A percentile compares a stretch with the other conserved stretches of the same genome.
These are phyloP conservation scores for Cenococcum geophilum DNA, from an alignment of 495 filamentous ascomycete genomes.

Conservation along the genomic window DNA sequence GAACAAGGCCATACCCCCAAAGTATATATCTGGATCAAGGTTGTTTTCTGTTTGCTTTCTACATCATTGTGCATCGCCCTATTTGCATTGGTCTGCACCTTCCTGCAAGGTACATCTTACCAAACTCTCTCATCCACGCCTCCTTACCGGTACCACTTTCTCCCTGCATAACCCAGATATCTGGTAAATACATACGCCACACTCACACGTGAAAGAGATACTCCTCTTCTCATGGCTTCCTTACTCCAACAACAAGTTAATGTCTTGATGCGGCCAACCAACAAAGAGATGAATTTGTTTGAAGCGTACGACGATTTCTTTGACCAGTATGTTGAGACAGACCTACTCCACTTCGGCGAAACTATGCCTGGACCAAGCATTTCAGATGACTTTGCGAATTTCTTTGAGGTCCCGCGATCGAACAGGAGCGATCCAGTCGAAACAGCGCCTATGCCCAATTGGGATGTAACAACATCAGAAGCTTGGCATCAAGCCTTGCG, in stretches of 20 bases:
- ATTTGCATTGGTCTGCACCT: slow-evolving; percentile 11
- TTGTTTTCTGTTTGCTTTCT: slow-evolving; percentile 28
- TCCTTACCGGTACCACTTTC: slow-evolving; percentile 9
- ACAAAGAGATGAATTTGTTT: slow-evolving; percentile 38
- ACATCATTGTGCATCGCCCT: slow-evolving; percentile 21
- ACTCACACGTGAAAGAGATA: slow-evolving; percentile 27
- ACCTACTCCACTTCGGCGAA: slow-evolving; percentile 34
- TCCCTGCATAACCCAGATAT: slow-evolving; percentile 12
- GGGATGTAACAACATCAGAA: slow-evolving; percentile 19
- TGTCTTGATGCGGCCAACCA: slow-evolving; percentile 36
- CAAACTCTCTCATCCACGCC: background rate
- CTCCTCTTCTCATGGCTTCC: slow-evolving; percentile 18
- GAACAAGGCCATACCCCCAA: background rate
- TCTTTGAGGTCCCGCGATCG: slow-evolving; percentile 34
- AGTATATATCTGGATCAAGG: slow-evolving; percentile 32
- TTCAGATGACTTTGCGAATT: slow-evolving; percentile 33
- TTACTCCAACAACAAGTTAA: slow-evolving; percentile 18
- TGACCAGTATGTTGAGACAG: slow-evolving; percentile 39
- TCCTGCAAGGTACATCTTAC: slow-evolving; percentile 20
- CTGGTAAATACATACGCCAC: slow-evolving; percentile 10
- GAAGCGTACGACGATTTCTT: slow-evolving; percentile 38
- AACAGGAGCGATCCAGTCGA: slow-evolving; percentile 31
- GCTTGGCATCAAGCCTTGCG: slow-evolving; percentile 31
- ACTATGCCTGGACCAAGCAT: slow-evolving; percentile 29
- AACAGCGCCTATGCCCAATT: slow-evolving; percentile 32